These are phyloP conservation scores for Drechslerella dactyloides DNA, from an alignment of 2,329 filamentous ascomycete genomes.

Conservation along the genomic window DNA sequence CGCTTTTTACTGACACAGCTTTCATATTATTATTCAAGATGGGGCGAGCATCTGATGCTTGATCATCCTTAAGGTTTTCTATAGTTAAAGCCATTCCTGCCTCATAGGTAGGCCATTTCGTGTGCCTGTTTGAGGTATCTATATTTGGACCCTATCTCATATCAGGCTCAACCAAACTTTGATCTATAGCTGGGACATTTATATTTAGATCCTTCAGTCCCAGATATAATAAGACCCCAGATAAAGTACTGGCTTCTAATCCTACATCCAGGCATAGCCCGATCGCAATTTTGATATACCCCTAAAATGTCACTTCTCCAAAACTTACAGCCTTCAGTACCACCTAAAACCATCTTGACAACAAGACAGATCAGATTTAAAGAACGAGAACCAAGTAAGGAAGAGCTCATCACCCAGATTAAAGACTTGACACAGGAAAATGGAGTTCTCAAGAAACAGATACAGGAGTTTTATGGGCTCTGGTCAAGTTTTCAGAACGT, in stretches of 20 bases:
- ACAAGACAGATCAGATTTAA: neutral
- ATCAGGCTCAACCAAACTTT: too few relatives aligned
- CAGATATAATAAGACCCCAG: too few relatives aligned
- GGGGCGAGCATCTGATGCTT: too few relatives aligned
- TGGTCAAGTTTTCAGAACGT: slow-evolving; percentile 1
- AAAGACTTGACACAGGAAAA: slow-evolving; percentile 3
- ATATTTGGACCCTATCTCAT: neutral
- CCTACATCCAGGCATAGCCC: too few relatives aligned
- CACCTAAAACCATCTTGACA: neutral
- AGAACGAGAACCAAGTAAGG: neutral
- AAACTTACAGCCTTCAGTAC: neutral
- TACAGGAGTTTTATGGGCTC: slow-evolving; percentile 6
- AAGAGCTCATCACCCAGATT: slow-evolving; percentile 1
- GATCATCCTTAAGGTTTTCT: neutral
- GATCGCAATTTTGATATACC: neutral
- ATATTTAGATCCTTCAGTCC: too few relatives aligned
- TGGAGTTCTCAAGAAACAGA: neutral
- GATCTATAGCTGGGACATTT: too few relatives aligned
- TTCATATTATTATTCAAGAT: too few relatives aligned
- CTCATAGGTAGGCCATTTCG: neutral
- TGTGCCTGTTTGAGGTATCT: neutral
- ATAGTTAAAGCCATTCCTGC: too few relatives aligned
- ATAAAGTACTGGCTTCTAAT: too few relatives aligned
- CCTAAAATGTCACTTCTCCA: slow-evolving; percentile 1
- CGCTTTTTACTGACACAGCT: too few relatives aligned